Evolutionary conservation across 306 rosid species (phyloP).

Genomic region (Prosopis cineraria): DNA sequence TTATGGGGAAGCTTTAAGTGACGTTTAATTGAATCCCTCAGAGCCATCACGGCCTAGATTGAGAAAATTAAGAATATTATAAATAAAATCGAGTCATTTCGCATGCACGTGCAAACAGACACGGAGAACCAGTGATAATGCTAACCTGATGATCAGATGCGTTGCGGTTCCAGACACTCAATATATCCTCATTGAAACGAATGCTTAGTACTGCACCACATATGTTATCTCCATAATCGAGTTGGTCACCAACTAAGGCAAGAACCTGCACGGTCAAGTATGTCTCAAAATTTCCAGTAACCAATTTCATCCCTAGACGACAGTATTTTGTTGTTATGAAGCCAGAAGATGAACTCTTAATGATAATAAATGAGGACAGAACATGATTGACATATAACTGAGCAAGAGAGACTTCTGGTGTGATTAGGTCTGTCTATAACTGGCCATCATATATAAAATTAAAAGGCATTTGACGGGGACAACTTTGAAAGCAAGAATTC

Average conservation of each 20-base stretch:
- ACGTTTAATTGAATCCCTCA: slow-evolving; percentile 89
- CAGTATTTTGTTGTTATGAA: neutral
- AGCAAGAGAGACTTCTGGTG: slow-evolving; percentile 20
- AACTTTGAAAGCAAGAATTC: neutral
- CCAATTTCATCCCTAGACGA: neutral
- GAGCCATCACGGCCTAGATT: slow-evolving; percentile 86
- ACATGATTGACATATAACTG: slow-evolving; percentile 11
- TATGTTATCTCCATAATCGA: slow-evolving; percentile 87
- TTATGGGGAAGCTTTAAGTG: slow-evolving; percentile 90
- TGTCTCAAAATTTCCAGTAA: slow-evolving; percentile 4
- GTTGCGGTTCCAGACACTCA: slow-evolving; percentile 90
- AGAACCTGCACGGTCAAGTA: slow-evolving; percentile 65
- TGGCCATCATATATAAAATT: slow-evolving; percentile 15
- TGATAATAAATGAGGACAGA: neutral
- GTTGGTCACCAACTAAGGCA: slow-evolving; percentile 93
- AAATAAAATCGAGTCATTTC: neutral
- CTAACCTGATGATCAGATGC: slow-evolving; percentile 90
- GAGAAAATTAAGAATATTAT: slow-evolving; percentile 9
- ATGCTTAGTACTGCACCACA: slow-evolving; percentile 84
- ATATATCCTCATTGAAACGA: slow-evolving; percentile 91
- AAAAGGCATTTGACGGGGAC: neutral
- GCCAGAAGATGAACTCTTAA: slow-evolving; percentile 12
- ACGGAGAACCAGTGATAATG: neutral
- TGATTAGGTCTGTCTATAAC: neutral
- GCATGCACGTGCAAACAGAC: neutral